These are phyloP conservation scores for Lepidium didymum DNA, from an alignment of 345 rosid species.

Conservation along the genomic window DNA sequence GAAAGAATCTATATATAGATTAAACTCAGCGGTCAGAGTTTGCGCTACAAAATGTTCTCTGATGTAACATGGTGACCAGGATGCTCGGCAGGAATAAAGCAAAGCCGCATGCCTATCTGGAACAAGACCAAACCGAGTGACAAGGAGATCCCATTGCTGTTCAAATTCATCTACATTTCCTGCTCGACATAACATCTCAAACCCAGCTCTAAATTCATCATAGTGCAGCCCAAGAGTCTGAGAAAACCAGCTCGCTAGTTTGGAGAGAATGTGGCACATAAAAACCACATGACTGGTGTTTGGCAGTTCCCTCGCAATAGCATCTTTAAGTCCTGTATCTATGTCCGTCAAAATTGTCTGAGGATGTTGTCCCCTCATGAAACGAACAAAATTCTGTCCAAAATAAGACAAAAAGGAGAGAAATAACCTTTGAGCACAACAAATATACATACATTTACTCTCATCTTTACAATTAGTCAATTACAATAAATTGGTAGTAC, in stretches of 20 bases:
- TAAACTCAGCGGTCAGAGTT: slow-evolving; percentile 59
- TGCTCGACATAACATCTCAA: slow-evolving; percentile 52
- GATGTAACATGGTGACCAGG: slow-evolving; percentile 58
- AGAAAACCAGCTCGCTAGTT: slow-evolving; percentile 86
- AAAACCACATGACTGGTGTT: slow-evolving; percentile 63
- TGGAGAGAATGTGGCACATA: slow-evolving; percentile 63
- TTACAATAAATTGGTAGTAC: slow-evolving; percentile 36
- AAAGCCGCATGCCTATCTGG: slow-evolving; percentile 72
- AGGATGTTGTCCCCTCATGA: slow-evolving; percentile 74
- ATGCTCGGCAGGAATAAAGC: slow-evolving; percentile 56
- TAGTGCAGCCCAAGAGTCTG: slow-evolving; percentile 57
- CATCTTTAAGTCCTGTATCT: slow-evolving; percentile 75
- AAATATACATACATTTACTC: slow-evolving; percentile 7
- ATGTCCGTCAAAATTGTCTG: slow-evolving; percentile 80
- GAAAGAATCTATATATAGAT: slow-evolving; percentile 48
- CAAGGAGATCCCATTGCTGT: slow-evolving; percentile 63
- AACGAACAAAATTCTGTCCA: slow-evolving; percentile 76
- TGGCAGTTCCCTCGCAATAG: slow-evolving; percentile 70
- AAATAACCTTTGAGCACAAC: slow-evolving; percentile 3
- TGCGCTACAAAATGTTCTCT: slow-evolving; percentile 72
- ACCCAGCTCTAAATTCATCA: slow-evolving; percentile 64
- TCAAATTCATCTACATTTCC: slow-evolving; percentile 70
- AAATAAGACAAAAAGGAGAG: slow-evolving; percentile 36
- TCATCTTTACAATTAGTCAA: slow-evolving; percentile 14
- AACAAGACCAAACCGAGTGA: slow-evolving; percentile 70